These are phyloP conservation scores for Alternaria arborescens DNA, from an alignment of 2,329 filamentous ascomycete genomes.

Conservation along the genomic window DNA sequence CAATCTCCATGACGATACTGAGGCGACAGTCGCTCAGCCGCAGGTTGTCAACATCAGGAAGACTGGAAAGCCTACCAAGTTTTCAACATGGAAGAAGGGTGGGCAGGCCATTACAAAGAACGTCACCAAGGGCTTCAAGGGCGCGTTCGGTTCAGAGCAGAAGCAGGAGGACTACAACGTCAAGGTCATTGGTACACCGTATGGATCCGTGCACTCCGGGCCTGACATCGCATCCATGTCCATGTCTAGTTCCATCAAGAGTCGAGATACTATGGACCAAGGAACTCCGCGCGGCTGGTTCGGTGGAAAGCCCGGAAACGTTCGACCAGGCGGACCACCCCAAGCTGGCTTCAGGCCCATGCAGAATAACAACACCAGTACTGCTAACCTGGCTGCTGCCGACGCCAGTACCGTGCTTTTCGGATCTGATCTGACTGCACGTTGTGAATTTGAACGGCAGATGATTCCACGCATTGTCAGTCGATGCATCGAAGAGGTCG, in stretches of 20 bases:
- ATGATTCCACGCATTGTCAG: conserved; percentile 91
- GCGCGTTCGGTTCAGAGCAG: conserved; percentile 74
- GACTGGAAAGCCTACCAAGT: conserved; percentile 86
- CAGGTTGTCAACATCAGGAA: conserved; percentile 96
- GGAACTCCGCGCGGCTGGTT: conserved; percentile 46
- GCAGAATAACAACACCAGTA: conserved; percentile 55
- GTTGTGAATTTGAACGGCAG: conserved; percentile 86
- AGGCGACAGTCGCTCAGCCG: conserved; percentile 73
- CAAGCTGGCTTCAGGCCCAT: conserved; percentile 41
- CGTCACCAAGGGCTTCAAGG: conserved; percentile 92
- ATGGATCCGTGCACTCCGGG: conserved; percentile 48
- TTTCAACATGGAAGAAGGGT: conserved; percentile 99
- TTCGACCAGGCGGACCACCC: conserved; percentile 17
- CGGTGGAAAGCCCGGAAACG: conserved; percentile 33
- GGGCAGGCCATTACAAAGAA: conserved; percentile 93
- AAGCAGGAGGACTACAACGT: conserved; percentile 65
- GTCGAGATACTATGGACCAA: conserved; percentile 33
- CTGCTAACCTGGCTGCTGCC: conserved; percentile 46
- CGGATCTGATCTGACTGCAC: conserved; percentile 85
- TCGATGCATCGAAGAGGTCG: conserved; percentile 95
- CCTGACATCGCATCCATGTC: conserved; percentile 47
- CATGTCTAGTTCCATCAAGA: conserved; percentile 43
- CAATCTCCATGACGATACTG: conserved; percentile 65
- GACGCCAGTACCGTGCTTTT: conserved; percentile 69
- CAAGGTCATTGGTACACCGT: conserved; percentile 59